Conservation (phyloP, 208 protist genomes). For the Acanthamoeba rhysodes region DNA sequence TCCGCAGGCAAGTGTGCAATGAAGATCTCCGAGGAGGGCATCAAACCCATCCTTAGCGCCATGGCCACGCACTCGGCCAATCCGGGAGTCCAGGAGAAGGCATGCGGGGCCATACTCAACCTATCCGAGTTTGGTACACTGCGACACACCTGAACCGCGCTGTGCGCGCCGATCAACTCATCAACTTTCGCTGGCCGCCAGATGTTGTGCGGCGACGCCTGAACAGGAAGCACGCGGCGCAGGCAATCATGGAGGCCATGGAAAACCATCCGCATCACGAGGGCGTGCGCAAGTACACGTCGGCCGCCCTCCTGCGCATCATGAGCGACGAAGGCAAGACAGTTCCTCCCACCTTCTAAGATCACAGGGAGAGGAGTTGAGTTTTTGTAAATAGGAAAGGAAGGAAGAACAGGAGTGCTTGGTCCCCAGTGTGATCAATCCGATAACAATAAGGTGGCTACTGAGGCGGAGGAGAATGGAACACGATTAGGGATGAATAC, state of each 20-base stretch:
- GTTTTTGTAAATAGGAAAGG: too few species aligned
- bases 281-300: conserved; percentile 53
- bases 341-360: background rate
- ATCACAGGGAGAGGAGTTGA: too few species aligned
- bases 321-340: conserved; percentile 63
- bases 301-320: conserved; percentile 34
- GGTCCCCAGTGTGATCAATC: too few species aligned
- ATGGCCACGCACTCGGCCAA: background rate
- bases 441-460: too few species aligned
- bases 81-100: conserved; percentile 6
- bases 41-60: background rate
- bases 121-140: conserved; percentile 14
- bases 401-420: too few species aligned
- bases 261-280: conserved; percentile 53
- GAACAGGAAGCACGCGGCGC: conserved; percentile 27
- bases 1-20: background rate
- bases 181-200: background rate
- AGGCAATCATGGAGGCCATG: conserved; percentile 44
- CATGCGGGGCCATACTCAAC: conserved; percentile 47
- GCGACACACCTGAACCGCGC: background rate
- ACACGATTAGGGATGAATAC: too few species aligned
- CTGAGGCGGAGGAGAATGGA: too few species aligned
- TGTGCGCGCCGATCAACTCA: background rate
- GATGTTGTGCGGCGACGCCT: conserved; percentile 1
- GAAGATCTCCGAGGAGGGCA: conserved; percentile 34